These are phyloP conservation scores for Litsea cubeba DNA, from an alignment of 164 flowering plant genomes.

Conservation along the genomic window DNA sequence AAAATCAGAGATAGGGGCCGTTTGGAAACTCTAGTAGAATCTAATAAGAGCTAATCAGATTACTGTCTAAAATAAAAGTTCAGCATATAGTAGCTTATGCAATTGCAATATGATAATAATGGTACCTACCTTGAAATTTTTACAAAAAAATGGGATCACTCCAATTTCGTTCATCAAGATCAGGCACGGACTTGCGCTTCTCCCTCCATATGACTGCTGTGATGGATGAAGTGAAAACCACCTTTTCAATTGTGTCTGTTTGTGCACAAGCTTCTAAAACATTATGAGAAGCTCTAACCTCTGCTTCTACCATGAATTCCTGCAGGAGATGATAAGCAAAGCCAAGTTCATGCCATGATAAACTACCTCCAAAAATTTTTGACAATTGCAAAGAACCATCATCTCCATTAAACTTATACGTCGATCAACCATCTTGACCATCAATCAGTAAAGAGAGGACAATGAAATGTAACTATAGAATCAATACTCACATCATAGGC, in stretches of 20 bases:
- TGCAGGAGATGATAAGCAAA: slow-evolving; percentile 14
- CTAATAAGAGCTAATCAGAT: no score
- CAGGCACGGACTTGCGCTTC: slow-evolving; percentile 16
- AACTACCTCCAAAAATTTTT: no score
- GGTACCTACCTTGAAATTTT: slow-evolving; percentile 53
- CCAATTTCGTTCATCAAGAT: slow-evolving; percentile 68
- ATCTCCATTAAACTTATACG: no score
- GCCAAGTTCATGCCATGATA: neutral
- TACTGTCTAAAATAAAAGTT: no score
- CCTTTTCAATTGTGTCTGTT: slow-evolving; percentile 65
- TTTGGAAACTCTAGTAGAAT: no score
- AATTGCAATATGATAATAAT: no score
- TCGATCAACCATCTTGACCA: no score
- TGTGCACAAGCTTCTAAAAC: slow-evolving; percentile 85
- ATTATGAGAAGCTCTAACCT: slow-evolving; percentile 78
- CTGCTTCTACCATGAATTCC: slow-evolving; percentile 69
- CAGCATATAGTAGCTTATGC: no score
- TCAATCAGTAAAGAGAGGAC: neutral
- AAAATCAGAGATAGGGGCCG: no score
- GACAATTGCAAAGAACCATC: no score
- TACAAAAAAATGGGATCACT: slow-evolving; percentile 58
- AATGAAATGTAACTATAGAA: neutral
- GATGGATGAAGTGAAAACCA: slow-evolving; percentile 73
- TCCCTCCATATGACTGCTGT: slow-evolving; percentile 73
- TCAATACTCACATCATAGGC: slow-evolving; percentile 47